Conservation (phyloP, 2,329 filamentous ascomycete species). For the Monosporascus sp. region DNA sequence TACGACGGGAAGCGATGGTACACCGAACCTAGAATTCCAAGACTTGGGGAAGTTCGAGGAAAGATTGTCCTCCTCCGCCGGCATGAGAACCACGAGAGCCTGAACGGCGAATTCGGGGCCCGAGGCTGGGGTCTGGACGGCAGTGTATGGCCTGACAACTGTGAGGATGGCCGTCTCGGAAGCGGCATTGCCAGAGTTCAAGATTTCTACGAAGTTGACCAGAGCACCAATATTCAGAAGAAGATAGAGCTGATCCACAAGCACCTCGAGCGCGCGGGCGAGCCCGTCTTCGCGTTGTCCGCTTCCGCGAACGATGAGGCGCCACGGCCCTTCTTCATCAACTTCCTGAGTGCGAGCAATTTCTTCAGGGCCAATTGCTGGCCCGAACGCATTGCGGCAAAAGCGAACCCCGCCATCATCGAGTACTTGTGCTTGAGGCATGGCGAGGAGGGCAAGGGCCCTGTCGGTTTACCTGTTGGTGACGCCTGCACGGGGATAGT, state of each 20-base stretch:
- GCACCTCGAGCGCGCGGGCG: constrained; percentile 70
- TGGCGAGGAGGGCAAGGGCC: constrained; percentile 46
- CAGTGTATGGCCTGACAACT: constrained; percentile 80
- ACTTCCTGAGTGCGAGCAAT: constrained; percentile 87
- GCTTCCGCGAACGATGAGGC: constrained; percentile 26
- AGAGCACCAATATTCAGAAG: constrained; percentile 68
- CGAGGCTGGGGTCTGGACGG: constrained; percentile 57
- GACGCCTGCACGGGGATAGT: constrained; percentile 82
- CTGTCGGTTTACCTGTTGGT: constrained; percentile 48
- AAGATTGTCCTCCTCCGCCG: constrained; percentile 81
- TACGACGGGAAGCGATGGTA: constrained; percentile 64
- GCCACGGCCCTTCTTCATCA: constrained; percentile 69
- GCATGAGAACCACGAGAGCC: constrained; percentile 60
- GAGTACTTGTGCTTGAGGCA: constrained; percentile 58
- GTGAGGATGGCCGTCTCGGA: constrained; percentile 64
- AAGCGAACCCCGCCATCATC: constrained; percentile 73
- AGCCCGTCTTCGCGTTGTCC: constrained; percentile 42
- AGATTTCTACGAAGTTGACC: constrained; percentile 87
- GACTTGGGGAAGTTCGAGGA: constrained; percentile 72
- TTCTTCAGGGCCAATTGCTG: constrained; percentile 91
- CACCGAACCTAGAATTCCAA: constrained; percentile 70
- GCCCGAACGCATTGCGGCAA: constrained; percentile 86
- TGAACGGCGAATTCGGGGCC: constrained; percentile 46
- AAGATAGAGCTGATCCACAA: constrained; percentile 72
- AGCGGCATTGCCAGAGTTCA: constrained; percentile 79